These are phyloP conservation scores for Xerocomus minutiporus DNA, from an alignment of 1,284 basidiomycete species.

Conservation along the genomic window DNA sequence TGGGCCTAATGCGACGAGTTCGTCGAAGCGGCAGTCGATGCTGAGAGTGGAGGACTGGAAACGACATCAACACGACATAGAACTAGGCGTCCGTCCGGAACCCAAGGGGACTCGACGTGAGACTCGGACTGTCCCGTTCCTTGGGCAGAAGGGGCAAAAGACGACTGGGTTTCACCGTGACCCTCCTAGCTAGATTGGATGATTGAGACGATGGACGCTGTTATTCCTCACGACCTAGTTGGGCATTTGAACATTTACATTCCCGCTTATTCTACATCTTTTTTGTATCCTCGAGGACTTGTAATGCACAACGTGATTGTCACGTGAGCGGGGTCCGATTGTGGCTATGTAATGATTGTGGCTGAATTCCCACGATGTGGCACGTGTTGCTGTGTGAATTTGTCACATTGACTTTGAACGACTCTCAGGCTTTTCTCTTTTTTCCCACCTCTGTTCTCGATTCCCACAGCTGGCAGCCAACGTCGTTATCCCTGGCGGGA, in stretches of 20 bases:
- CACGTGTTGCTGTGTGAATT: slow-evolving; percentile 31
- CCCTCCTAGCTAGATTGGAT: slow-evolving; percentile 27
- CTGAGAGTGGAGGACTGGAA: slow-evolving; percentile 83
- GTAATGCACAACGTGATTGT: background rate
- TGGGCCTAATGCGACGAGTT: slow-evolving; percentile 26
- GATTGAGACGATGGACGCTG: slow-evolving; percentile 21
- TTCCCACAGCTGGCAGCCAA: slow-evolving; percentile 40
- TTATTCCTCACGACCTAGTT: slow-evolving; percentile 11
- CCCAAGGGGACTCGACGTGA: slow-evolving; percentile 34
- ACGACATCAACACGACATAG: slow-evolving; percentile 56
- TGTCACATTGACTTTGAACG: slow-evolving; percentile 26
- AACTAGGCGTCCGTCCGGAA: slow-evolving; percentile 32
- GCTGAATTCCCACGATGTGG: slow-evolving; percentile 27
- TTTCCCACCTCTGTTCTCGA: slow-evolving; percentile 37
- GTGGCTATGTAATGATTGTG: slow-evolving; percentile 21
- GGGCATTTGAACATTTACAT: slow-evolving; percentile 21
- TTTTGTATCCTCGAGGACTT: background rate
- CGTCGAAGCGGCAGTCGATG: slow-evolving; percentile 62
- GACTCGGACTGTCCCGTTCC: slow-evolving; percentile 48
- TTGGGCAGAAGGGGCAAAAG: slow-evolving; percentile 33
- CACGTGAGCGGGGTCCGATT: background rate
- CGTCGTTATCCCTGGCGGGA: slow-evolving; percentile 38
- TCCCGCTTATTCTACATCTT: slow-evolving; percentile 2
- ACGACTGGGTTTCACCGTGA: slow-evolving; percentile 22
- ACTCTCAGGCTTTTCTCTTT: slow-evolving; percentile 33